Evolutionary conservation across 768 basidiomycete genomes (phyloP), one percentile per base, ranked within the genome.

Genomic region (Dentipellis sp.): DNA sequence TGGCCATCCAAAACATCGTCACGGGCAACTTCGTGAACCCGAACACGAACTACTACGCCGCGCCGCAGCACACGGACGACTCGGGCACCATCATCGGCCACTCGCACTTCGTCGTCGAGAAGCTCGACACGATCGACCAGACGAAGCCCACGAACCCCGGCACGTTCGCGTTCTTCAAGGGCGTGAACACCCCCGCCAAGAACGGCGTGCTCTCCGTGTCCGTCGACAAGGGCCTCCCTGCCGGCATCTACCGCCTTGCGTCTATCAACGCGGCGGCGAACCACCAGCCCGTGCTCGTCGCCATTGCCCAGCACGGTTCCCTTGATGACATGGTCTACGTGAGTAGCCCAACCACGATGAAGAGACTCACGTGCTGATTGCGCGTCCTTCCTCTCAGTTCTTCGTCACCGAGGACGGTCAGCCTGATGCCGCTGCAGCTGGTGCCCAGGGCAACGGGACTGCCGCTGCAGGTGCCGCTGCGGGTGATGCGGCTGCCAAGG

Each of bases 111-210:
- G 78, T 78, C 49, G 63, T 84, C 56, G 75, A 84, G 66, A 37
- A 58, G 57, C 65, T 84, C 62, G 47, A 60, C 46, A 68, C 75
- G 4, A 58, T 82, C 38, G 65, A 65, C 17, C 70, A 74, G 56
- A 75, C 75, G n/a, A 64, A 64, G 1, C 64, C 74, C 35, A 72
- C 74, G 37, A 72, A 84, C 65, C 77, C 82, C 5, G 70, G 65
- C 54, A 69, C 69, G 48, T 86, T 86, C 61, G 73, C 71, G 29
- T 86, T 85, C 73, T 86, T 87, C 80, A 81, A 82, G 77, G 84
- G 72, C 61, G 69, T 74, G 58, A 78, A 74, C 58, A 56, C 46
- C 6, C 3, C 23, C 10, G 54, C 58, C 67, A 69, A 19, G 51
- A 70, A 71, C 56, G 85, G 83, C 45, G 62, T 77, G 1, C 71